A percentile compares a stretch with the other conserved stretches of the same genome.
Evolutionary conservation across 2,329 filamentous ascomycete species (phyloP).

Genomic region (Thermothelomyces thermophilus): DNA sequence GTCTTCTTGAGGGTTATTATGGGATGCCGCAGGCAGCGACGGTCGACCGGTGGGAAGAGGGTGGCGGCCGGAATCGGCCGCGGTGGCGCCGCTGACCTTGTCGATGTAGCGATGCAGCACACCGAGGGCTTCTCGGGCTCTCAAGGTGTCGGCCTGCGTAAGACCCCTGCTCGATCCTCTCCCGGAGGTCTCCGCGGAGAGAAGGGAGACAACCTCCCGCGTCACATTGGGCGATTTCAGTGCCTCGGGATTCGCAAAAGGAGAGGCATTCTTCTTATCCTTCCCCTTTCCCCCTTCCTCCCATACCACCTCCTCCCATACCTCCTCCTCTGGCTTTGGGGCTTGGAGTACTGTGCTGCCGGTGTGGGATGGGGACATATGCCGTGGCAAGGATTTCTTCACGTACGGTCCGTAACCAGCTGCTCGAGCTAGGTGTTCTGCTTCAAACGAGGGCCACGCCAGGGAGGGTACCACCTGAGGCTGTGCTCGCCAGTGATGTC

Average conservation of each 20-base stretch:
- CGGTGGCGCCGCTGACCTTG: background rate
- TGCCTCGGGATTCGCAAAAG: background rate
- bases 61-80: background rate
- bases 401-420: background rate
- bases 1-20: no score
- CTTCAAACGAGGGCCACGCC: background rate
- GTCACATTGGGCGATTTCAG: background rate
- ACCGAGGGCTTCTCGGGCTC: background rate
- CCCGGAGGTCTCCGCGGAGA: background rate
- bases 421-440: background rate
- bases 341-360: background rate
- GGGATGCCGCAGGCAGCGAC: background rate
- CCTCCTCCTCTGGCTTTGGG: background rate
- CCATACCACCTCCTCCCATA: background rate
- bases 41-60: background rate
- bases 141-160: background rate
- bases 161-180: background rate
- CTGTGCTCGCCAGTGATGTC: slow-evolving; percentile 10
- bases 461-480: background rate
- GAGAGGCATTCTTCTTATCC: background rate
- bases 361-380: no score
- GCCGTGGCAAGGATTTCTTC: background rate
- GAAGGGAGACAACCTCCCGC: background rate
- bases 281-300: background rate
- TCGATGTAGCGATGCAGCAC: background rate